Base-by-base conservation (phyloP, 305 asterid species). In the Fraxinus ornus region DNA sequence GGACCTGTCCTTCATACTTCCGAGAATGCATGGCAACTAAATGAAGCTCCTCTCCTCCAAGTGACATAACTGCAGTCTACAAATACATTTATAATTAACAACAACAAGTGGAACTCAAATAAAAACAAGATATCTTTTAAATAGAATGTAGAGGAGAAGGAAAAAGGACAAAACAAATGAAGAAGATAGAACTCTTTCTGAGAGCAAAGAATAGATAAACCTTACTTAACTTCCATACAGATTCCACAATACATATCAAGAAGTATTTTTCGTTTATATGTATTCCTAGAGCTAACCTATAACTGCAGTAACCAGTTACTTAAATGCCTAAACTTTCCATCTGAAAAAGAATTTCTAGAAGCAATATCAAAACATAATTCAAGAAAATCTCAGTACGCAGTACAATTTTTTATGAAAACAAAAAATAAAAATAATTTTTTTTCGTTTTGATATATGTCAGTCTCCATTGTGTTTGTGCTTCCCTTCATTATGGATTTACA, bases 11-110 rank as follows among this genome's bases (percentile, higher is more conserved):
- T 19, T 90, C 96, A 72, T 83, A 80, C 87, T 90, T 92, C 87
- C 92, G 88, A 37, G 97, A 93, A 84, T 91, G 97, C 97, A 94
- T 93, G 79, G 99, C 97, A 85, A 95, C 98, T 89, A 95, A 94
- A 83, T 95, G 98, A 86, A 94, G 87, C 86, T 94, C 98, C 83
- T 87, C 88, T 76, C 87, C 92, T 79, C 94, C 97, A 84, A 90
- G 83, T 77, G 92, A 87, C 87, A 94, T 88, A 77, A 94, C 91
- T 72, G 99, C 99, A 37, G 97, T 88, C 99, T 97, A 89, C 84
- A 83, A 71, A 81, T 49, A 77, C 36, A 78, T 76, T 82, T 3
- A 83, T 32, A 66, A 78, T 72, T n/a, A 84, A 66, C 47, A 70
- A 73, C 33, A 64, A 80, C 80, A 36, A 15, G 24, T 49, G 79